phyloP scores from a whole-genome alignment of 768 basidiomycete species.

The Russula ochroleuca region DNA sequence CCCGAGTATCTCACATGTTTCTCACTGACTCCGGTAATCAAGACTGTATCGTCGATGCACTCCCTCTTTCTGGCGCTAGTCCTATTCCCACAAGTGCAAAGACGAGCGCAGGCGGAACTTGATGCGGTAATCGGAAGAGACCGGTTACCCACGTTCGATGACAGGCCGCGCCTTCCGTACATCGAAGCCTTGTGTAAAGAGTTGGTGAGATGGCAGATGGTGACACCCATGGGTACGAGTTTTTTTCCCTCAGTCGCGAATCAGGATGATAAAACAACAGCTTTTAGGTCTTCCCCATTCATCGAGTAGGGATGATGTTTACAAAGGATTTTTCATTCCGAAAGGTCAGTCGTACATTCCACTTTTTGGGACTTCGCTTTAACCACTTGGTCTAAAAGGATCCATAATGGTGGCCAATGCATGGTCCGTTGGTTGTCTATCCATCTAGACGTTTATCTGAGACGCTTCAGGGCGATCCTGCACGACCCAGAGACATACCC shows the following conservation, averaged over 20 bases:
- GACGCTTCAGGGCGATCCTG: conserved; percentile 14
- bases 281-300: conserved; percentile 3
- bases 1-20: neutral
- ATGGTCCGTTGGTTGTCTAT: conserved; percentile 1
- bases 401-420: conserved; percentile 11
- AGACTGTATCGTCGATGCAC: conserved; percentile 13
- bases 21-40: neutral
- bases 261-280: neutral
- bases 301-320: conserved; percentile 8
- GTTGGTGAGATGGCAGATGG: too few species aligned
- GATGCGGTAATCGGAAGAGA: conserved; percentile 30
- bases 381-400: neutral
- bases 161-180: too few species aligned
- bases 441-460: neutral
- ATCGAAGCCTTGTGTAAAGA: too few species aligned
- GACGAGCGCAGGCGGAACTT: conserved; percentile 29
- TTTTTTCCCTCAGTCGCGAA: neutral
- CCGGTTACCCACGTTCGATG: conserved; percentile 30
- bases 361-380: neutral
- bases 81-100: too few species aligned
- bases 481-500: conserved; percentile 1
- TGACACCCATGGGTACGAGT: conserved; percentile 5
- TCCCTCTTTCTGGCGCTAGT: too few species aligned
- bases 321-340: conserved; percentile 12
- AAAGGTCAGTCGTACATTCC: conserved; percentile 4